These are phyloP conservation scores for Pezicula carpinea DNA, from an alignment of 2,329 filamentous ascomycete genomes.

Conservation along the genomic window DNA sequence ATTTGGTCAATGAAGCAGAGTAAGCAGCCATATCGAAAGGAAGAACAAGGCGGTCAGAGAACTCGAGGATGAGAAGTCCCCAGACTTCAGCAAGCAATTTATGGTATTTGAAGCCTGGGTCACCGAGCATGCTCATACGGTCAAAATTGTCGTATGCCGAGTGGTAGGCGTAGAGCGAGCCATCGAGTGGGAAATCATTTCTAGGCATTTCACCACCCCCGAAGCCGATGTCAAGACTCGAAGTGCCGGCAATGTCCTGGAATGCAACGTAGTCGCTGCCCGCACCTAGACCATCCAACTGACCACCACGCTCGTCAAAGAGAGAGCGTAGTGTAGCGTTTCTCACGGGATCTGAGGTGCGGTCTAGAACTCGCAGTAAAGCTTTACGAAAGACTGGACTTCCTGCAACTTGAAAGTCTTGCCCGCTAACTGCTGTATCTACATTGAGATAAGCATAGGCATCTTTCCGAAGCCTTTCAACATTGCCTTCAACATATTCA, in stretches of 20 bases:
- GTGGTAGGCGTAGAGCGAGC: conserved; percentile 64
- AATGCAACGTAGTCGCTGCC: conserved; percentile 86
- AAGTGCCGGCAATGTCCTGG: conserved; percentile 84
- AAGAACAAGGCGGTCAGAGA: conserved; percentile 74
- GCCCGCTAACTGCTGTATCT: conserved; percentile 73
- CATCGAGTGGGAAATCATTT: conserved; percentile 27
- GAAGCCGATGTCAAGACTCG: conserved; percentile 82
- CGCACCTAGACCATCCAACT: conserved; percentile 65
- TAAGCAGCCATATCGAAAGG: conserved; percentile 79
- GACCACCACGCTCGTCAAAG: conserved; percentile 63
- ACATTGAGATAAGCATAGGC: conserved; percentile 90
- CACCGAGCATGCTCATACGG: conserved; percentile 75
- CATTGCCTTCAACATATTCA: conserved; percentile 85
- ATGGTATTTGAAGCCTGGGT: conserved; percentile 82
- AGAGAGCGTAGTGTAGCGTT: conserved; percentile 70
- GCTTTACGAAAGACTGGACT: conserved; percentile 75
- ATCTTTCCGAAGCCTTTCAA: conserved; percentile 66
- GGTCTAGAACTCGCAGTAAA: conserved; percentile 67
- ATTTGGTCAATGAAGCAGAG: conserved; percentile 57
- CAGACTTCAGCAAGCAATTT: conserved; percentile 73
- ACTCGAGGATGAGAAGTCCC: conserved; percentile 77
- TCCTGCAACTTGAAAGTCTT: conserved; percentile 70
- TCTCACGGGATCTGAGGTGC: conserved; percentile 65
- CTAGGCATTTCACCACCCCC: conserved; percentile 17
- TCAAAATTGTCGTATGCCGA: conserved; percentile 88